Conservation (phyloP, 129 eudicot genomes). For the Escallonia rubra region DNA sequence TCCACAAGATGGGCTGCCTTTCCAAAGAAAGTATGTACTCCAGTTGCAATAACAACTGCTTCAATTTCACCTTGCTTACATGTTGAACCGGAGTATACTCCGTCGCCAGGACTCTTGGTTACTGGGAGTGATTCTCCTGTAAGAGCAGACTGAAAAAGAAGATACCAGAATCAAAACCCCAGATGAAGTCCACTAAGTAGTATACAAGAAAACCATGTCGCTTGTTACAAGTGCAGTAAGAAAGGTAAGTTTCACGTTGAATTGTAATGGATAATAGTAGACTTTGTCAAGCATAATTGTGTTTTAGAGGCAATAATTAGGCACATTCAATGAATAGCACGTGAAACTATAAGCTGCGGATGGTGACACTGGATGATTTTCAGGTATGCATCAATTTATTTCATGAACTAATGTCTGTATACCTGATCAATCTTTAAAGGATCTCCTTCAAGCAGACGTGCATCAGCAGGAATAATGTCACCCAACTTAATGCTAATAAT, state of each 20-base stretch:
- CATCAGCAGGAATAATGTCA: constrained; percentile 50
- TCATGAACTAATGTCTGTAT: neutral
- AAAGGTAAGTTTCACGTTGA: too few species aligned
- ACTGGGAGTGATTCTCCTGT: constrained; percentile 49
- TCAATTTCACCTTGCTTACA: constrained; percentile 52
- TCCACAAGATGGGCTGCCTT: constrained; percentile 55
- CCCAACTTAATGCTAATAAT: constrained; percentile 43
- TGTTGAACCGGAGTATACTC: constrained; percentile 45
- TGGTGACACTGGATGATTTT: neutral
- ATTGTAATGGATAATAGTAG: too few species aligned
- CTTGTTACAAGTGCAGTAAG: too few species aligned
- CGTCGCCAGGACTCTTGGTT: constrained; percentile 34
- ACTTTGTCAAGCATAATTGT: too few species aligned
- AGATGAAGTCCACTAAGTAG: too few species aligned
- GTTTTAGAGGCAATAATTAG: too few species aligned
- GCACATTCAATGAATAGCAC: too few species aligned
- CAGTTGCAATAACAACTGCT: constrained; percentile 47
- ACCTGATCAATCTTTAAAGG: constrained; percentile 55
- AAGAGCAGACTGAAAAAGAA: constrained; percentile 32
- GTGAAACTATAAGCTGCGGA: too few species aligned
- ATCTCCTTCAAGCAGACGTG: constrained; percentile 50
- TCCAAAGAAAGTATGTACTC: constrained; percentile 48
- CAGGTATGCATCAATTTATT: neutral
- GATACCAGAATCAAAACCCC: too few species aligned
- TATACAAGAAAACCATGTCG: too few species aligned